Base-by-base conservation (phyloP, 108 stramenopile genomes). In the Thalassiosira profunda region DNA sequence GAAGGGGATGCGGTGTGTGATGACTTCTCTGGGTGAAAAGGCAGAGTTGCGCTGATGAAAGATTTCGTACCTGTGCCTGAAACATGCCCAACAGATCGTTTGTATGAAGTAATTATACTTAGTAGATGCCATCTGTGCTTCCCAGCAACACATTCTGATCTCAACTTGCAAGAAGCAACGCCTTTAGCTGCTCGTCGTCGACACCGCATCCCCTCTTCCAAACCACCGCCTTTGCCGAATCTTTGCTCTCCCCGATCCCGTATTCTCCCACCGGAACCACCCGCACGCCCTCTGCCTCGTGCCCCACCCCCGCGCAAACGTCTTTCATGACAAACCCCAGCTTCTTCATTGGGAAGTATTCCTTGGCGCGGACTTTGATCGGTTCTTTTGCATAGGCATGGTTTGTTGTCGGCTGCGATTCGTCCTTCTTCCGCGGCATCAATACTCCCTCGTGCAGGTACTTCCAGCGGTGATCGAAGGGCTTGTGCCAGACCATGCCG, bases 271-370 rank as follows among this genome's bases (percentile, higher is more conserved):
- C 44, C 0, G 77, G 65, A 9, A 79, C 40, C 12, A 80, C 38
- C 24, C 67, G 35, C 28, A 80, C 54, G 8, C 79, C 79, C n/a
- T 48, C n/a, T 11, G 71, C 70, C 56, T 73, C 74, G 28, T 80
- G 79, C 1, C 28, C 55, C 17, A 80, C 79, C 15, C 68, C 74
- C 14, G 46, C 44, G 36, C 73, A 80, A 10, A 82, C 76, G 40
- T 82, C 65, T 34, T 78, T 78, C 61, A 73, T 46, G 5, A 82
- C 72, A 58, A 73, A 82, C 25, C 54, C 76, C 26, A 78, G 8
- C 42, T 82, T 82, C 25, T 40, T 28, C 62, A 78, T 42, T 36
- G 67, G 70, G 28, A 82, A 82, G 34, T 65, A 78, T 56, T 82
- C 81, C 34, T 73, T 77, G 25, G 76, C 81, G 5, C 81, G 76